These are phyloP conservation scores for Hyaloscypha variabilis DNA, from an alignment of 495 filamentous ascomycete genomes.

Conservation along the genomic window DNA sequence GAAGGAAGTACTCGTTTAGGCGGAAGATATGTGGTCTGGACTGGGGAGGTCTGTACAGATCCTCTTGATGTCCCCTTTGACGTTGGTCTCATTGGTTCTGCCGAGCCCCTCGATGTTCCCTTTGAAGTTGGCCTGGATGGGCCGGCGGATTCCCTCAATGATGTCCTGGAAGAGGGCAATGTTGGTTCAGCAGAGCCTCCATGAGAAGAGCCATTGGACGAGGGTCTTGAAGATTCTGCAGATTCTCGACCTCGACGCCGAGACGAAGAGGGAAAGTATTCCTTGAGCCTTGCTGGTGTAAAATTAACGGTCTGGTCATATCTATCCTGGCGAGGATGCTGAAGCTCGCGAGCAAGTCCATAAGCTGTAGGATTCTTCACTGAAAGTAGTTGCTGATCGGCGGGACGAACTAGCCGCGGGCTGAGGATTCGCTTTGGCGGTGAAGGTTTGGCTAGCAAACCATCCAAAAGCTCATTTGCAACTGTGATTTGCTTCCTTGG, in stretches of 20 bases:
- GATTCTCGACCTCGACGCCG: not conserved
- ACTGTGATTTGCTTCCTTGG: not conserved
- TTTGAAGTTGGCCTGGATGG: conserved; percentile 11
- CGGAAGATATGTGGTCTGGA: not conserved
- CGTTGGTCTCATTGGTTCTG: conserved; percentile 2
- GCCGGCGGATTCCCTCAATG: not conserved
- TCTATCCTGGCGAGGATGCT: not conserved
- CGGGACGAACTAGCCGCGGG: not conserved
- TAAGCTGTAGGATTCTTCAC: not conserved
- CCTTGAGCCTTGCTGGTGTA: not conserved
- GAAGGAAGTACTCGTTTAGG: not conserved
- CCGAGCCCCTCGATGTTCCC: conserved; percentile 17
- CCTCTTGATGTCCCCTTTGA: not conserved
- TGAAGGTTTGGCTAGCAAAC: conserved; percentile 23
- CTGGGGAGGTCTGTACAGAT: too few species aligned
- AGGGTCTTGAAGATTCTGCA: conserved; percentile 16
- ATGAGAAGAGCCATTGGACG: conserved; percentile 5
- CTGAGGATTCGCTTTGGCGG: conserved; percentile 22
- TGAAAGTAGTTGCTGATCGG: not conserved
- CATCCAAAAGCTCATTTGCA: not conserved
- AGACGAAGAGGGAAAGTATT: not conserved
- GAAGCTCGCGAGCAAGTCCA: conserved; percentile 10
- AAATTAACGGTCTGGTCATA: not conserved
- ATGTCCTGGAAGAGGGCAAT: not conserved
- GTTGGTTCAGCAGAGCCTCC: not conserved